Base-by-base conservation (phyloP, 1,284 basidiomycete species). In the Ganoderma multipileum region DNA sequence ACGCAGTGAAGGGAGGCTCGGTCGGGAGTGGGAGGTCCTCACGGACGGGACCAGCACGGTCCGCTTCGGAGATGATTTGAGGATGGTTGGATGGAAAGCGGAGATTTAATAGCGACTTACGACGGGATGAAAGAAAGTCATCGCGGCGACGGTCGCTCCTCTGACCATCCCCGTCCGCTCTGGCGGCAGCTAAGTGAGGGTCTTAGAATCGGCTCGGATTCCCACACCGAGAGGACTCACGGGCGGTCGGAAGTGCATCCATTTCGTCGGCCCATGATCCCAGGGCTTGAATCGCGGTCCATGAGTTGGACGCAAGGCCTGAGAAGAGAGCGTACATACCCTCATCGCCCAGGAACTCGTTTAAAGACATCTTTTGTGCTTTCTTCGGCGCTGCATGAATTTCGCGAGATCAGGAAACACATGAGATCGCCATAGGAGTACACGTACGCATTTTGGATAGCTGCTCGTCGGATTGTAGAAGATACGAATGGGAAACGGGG, bases 211-310 rank as follows among this genome's bases (percentile, higher is more conserved):
- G 64, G 54, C 63, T 74, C 68, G 66, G 66, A 61, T 58, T 70
- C 62, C 68, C 57, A 63, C 59, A 65, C 36, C 41, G 16, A 41
- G 60, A 61, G 60, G 44, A 69, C 95, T 85, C 82, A 97, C 96
- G 96, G 78, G 95, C 95, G 75, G 89, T 91, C 30, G 96, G 96
- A 69, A 98, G 86, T 54, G 87, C 77, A 71, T 97, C 95, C 94
- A 97, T 95, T 81, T 97, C 96, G 79, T 97, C 96, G n/a, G 96
- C 96, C 96, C 96, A 98, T 78, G 94, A 96, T 77, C 95, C 95
- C 66, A 94, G 83, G 69, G 89, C 93, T 95, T n/a, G 47, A 39
- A 61, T 52, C 14, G 61, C 30, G 39, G n/a, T 33, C n/a, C 4
- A 52, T 69, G 61, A 71, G 66, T 30, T 39, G 64, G 86, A 91